These are phyloP conservation scores for Phtheirospermum japonicum DNA, from an alignment of 257 asterid species.

Conservation along the genomic window DNA sequence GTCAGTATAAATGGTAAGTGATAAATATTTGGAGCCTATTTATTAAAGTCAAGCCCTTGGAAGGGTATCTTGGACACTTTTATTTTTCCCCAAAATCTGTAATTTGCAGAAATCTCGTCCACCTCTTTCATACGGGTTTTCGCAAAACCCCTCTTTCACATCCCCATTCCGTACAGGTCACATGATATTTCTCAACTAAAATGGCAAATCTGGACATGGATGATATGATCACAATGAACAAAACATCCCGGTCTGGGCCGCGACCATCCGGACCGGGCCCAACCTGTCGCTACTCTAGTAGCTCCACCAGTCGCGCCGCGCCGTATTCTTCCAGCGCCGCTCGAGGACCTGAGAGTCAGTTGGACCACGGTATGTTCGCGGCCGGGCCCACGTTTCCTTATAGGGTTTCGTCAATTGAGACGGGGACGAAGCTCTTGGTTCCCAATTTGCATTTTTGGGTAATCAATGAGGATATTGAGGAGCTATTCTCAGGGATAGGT, in stretches of 20 bases:
- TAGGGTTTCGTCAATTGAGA: conserved; percentile 22
- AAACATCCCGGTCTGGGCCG: neutral
- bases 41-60: no score
- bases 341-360: conserved; percentile 24
- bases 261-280: conserved; percentile 22
- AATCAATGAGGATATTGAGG: conserved; percentile 59
- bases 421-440: conserved; percentile 41
- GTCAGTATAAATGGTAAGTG: no score
- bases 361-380: conserved; percentile 25
- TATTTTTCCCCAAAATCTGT: no score
- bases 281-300: conserved; percentile 25
- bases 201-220: conserved; percentile 47
- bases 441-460: conserved; percentile 56
- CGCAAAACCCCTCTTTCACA: conserved; percentile 2
- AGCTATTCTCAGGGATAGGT: conserved; percentile 50
- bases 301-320: conserved; percentile 26
- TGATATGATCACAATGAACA: conserved; percentile 38
- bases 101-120: no score
- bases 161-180: neutral
- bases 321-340: conserved; percentile 30
- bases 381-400: conserved; percentile 25
- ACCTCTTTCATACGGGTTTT: no score
- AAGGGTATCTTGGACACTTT: no score
- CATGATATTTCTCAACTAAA: neutral
- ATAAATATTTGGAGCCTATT: no score